Evolutionary conservation across 2,329 filamentous ascomycete species (phyloP), one percentile per base, ranked within the genome.

Genomic region (Apiospora marii): DNA sequence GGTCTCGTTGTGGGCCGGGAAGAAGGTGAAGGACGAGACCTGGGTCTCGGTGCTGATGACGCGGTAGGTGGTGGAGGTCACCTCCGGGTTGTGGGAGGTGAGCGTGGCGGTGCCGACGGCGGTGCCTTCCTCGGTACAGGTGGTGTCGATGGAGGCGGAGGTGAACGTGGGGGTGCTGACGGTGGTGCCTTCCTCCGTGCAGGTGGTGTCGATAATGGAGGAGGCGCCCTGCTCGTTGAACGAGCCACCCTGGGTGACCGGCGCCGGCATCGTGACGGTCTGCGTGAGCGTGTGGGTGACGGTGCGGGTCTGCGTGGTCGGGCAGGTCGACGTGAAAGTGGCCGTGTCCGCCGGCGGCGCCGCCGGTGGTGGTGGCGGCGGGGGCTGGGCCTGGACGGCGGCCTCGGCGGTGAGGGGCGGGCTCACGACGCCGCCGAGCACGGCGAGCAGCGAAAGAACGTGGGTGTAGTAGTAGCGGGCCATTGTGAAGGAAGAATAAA

Each of bases 391-490:
- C 37, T 41, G 37, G 53, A 37, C 53, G 5, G 53, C 53, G 30
- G 53, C 53, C 53, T 61, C 53, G 30, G 34, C 53, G 16, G 22
- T 16, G 27, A 22, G 46, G 3, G 19, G 19, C 19, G 58, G 58
- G 30, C 34, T 22, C 51, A 24, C 27, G 58, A n/a, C 8, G 6
- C 19, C 46, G 46, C 46, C 10, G 34, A 64, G 22, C 19, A 41
- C 30, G 34, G 58, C 58, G 19, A 64, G 58, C 34, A 64, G 34
- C 58, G 58, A 64, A 41, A 64, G 34, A n/a, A 34, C 22, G n/a
- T n/a, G 4, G 4, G 49, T 24, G 49, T 51, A 37, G 58, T 41
- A 37, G 34, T n/a, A 64, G 34, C 58, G 34, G 13, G 58, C 58
- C 58, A 64, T 64, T 64, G 34, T 64, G 58, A 41, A 41, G 7